Conservation (phyloP, 345 rosid species). For the Euphorbia lathyris region DNA sequence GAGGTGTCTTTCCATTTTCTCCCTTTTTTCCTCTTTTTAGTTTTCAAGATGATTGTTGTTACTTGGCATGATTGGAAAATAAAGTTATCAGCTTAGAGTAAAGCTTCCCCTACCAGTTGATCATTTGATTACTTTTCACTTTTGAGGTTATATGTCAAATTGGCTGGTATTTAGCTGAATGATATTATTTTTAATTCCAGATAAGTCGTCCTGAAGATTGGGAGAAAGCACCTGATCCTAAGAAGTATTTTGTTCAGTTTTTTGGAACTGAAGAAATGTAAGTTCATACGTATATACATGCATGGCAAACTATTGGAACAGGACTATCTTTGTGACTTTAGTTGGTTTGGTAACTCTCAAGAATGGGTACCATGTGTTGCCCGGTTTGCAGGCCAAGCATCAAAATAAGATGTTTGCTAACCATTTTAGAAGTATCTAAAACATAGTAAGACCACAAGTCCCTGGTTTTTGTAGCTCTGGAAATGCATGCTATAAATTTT, state of each 20-base stretch:
- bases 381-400: background rate
- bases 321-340: background rate
- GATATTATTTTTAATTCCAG: slow-evolving; percentile 49
- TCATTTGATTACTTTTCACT: background rate
- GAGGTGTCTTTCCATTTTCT: background rate
- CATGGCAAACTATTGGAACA: background rate
- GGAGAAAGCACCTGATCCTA: slow-evolving; percentile 65
- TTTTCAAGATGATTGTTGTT: background rate
- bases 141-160: slow-evolving; percentile 6
- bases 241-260: slow-evolving; percentile 75
- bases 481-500: background rate
- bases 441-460: background rate
- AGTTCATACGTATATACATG: slow-evolving; percentile 24
- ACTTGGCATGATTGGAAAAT: background rate
- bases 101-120: background rate
- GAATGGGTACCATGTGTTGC: background rate
- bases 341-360: background rate
- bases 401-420: background rate
- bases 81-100: background rate
- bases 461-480: background rate
- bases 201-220: slow-evolving; percentile 82
- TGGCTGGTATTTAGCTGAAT: slow-evolving; percentile 10
- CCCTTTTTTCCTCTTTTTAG: background rate
- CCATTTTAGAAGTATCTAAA: background rate
- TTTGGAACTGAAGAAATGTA: slow-evolving; percentile 93